These are phyloP conservation scores for Amylostereum areolatum DNA, from an alignment of 1,284 basidiomycete genomes.

Conservation along the genomic window DNA sequence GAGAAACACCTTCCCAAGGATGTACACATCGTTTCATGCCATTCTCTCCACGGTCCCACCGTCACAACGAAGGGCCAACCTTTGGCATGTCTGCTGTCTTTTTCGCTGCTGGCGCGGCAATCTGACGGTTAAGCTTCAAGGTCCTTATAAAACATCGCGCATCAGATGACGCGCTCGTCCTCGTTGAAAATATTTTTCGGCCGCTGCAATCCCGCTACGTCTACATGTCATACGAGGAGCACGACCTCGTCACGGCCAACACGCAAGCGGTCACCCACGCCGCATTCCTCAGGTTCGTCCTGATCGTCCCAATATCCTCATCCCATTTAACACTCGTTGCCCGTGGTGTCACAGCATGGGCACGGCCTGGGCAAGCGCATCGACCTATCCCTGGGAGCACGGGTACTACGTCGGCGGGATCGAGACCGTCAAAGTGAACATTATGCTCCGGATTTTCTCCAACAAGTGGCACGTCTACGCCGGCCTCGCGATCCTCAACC, in stretches of 20 bases:
- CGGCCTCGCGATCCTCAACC: conserved; percentile 94
- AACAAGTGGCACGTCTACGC: conserved; percentile 99
- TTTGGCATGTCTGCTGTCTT: conserved; percentile 48
- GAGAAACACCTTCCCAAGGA: conserved; percentile 86
- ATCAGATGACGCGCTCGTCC: conserved; percentile 60
- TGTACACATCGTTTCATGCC: conserved; percentile 86
- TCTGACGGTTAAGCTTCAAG: conserved; percentile 32
- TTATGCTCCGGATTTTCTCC: conserved; percentile 92
- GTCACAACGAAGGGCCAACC: conserved; percentile 92
- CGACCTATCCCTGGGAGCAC: conserved; percentile 93
- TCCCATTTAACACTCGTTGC: background rate
- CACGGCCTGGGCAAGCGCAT: conserved; percentile 83
- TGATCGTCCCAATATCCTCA: conserved; percentile 5
- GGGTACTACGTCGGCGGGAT: conserved; percentile 95
- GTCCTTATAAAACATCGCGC: conserved; percentile 89
- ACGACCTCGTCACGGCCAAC: conserved; percentile 94
- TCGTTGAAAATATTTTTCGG: conserved; percentile 82
- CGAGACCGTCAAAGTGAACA: conserved; percentile 98
- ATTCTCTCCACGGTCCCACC: conserved; percentile 92
- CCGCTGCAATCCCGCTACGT: conserved; percentile 88
- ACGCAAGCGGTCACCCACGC: conserved; percentile 98
- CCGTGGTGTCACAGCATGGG: conserved; percentile 71
- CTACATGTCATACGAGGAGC: conserved; percentile 91
- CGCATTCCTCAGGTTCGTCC: conserved; percentile 83
- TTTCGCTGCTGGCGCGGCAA: conserved; percentile 1